Evolutionary conservation across 768 basidiomycete species (phyloP).

Genomic region (Naganishia kalamii): DNA sequence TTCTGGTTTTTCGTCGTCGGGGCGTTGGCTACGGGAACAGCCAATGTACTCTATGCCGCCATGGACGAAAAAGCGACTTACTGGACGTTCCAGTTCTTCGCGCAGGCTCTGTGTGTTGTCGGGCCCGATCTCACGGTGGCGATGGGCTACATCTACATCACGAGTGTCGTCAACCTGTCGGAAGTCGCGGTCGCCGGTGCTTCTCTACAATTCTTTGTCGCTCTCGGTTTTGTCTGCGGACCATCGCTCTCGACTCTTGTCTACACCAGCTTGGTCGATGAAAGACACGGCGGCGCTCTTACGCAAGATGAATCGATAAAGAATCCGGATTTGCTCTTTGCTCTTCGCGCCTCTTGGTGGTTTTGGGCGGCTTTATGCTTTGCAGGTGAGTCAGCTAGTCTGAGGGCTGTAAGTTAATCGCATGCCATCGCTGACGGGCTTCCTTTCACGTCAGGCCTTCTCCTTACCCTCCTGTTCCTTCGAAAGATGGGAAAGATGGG

Average conservation of each 20-base stretch:
- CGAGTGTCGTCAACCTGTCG: not conserved
- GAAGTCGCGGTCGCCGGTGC: not conserved
- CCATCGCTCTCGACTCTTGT: not conserved
- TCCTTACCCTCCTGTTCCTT: not conserved
- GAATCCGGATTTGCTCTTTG: not conserved
- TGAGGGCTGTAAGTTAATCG: not conserved
- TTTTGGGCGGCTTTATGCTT: not conserved
- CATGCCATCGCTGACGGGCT: not conserved
- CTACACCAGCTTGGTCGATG: not conserved
- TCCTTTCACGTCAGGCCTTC: not conserved
- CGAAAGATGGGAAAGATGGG: too few species aligned
- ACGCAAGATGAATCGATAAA: not conserved
- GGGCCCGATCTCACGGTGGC: not conserved
- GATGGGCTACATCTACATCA: not conserved
- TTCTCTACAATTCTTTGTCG: not conserved
- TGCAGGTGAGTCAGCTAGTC: not conserved
- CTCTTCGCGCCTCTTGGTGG: not conserved
- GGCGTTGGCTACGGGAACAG: not conserved
- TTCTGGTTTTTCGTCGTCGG: conserved; percentile 26
- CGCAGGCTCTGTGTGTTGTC: not conserved
- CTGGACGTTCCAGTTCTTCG: not conserved
- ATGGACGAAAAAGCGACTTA: not conserved
- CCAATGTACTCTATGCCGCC: not conserved
- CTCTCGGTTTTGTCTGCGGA: not conserved
- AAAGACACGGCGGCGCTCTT: not conserved